Evolutionary conservation across 1,139 yeast genomes (phyloP).

Genomic region (Taiozyma onychis): DNA sequence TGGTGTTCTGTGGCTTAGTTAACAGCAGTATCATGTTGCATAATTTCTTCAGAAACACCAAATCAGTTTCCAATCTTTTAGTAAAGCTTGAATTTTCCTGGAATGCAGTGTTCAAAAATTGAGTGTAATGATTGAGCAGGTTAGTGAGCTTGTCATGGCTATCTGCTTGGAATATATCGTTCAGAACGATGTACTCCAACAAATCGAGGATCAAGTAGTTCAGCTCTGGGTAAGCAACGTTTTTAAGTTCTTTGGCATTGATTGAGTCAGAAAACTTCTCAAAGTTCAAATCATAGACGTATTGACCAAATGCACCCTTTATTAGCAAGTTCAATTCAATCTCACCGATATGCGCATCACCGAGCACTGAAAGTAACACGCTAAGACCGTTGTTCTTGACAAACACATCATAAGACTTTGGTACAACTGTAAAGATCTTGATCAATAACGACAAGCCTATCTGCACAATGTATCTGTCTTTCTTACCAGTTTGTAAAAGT

Average conservation of each 20-base stretch:
- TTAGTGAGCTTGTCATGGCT: constrained; percentile 18
- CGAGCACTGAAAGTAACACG: constrained; percentile 37
- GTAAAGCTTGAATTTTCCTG: constrained; percentile 15
- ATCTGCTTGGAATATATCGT: constrained; percentile 25
- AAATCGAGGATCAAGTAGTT: constrained; percentile 25
- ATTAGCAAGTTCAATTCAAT: constrained; percentile 37
- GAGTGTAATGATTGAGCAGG: constrained; percentile 18
- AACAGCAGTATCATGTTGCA: constrained; percentile 25
- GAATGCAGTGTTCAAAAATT: constrained; percentile 15
- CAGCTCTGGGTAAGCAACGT: constrained; percentile 24
- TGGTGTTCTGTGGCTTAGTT: constrained; percentile 26
- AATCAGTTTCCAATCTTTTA: constrained; percentile 17
- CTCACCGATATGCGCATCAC: constrained; percentile 37
- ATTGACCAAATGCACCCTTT: constrained; percentile 32
- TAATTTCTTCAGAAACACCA: constrained; percentile 17
- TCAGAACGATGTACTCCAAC: constrained; percentile 30
- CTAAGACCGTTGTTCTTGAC: constrained; percentile 50
- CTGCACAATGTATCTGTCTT: constrained; percentile 35
- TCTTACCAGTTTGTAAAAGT: constrained; percentile 36
- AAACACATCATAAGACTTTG: constrained; percentile 43
- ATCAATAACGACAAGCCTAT: constrained; percentile 46
- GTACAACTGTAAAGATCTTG: constrained; percentile 43
- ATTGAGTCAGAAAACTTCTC: constrained; percentile 12
- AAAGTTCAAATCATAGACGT: constrained; percentile 21
- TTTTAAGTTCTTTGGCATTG: constrained; percentile 1